Percentiles rank a stretch among this genome's conserved stretches.
phyloP scores from a whole-genome alignment of 805 yeast species.

The Kluyveromyces dobzhanskii region DNA sequence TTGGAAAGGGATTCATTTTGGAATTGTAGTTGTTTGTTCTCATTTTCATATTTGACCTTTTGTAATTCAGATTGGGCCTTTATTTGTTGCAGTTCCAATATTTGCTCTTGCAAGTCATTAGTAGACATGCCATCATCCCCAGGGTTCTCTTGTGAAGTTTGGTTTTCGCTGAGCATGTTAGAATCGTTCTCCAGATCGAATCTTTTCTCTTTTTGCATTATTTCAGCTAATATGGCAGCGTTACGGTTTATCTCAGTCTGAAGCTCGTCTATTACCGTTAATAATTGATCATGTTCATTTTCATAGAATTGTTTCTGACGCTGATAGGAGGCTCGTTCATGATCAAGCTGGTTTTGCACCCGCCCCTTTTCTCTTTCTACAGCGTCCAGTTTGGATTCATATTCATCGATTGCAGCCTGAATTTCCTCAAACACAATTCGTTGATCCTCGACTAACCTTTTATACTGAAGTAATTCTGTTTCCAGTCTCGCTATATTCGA shows the following conservation, averaged over 20 bases:
- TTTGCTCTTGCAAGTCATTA: slow-evolving; percentile 8
- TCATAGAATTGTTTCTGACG: slow-evolving; percentile 22
- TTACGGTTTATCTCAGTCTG: slow-evolving; percentile 24
- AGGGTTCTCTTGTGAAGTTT: neutral
- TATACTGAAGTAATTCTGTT: slow-evolving; percentile 19
- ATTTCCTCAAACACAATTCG: slow-evolving; percentile 24
- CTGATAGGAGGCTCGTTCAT: slow-evolving; percentile 20
- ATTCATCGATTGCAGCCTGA: slow-evolving; percentile 25
- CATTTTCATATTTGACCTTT: slow-evolving; percentile 20
- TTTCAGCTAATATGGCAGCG: neutral
- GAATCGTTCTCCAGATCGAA: neutral
- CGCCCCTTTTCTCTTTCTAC: slow-evolving; percentile 19
- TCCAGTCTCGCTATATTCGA: slow-evolving; percentile 12
- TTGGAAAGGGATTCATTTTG: slow-evolving; percentile 22
- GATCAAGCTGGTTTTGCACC: slow-evolving; percentile 17
- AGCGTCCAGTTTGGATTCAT: slow-evolving; percentile 27
- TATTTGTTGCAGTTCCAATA: slow-evolving; percentile 9
- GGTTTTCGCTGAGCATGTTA: neutral
- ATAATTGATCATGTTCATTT: slow-evolving; percentile 24
- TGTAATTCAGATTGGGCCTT: slow-evolving; percentile 11
- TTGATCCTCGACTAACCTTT: slow-evolving; percentile 25
- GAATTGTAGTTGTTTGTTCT: slow-evolving; percentile 22
- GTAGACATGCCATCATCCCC: neutral
- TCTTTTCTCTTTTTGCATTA: slow-evolving; percentile 16
- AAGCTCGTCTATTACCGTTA: slow-evolving; percentile 26